Evolutionary conservation across 2,329 filamentous ascomycete species (phyloP).

Genomic region (Rugonectria rugulosa): DNA sequence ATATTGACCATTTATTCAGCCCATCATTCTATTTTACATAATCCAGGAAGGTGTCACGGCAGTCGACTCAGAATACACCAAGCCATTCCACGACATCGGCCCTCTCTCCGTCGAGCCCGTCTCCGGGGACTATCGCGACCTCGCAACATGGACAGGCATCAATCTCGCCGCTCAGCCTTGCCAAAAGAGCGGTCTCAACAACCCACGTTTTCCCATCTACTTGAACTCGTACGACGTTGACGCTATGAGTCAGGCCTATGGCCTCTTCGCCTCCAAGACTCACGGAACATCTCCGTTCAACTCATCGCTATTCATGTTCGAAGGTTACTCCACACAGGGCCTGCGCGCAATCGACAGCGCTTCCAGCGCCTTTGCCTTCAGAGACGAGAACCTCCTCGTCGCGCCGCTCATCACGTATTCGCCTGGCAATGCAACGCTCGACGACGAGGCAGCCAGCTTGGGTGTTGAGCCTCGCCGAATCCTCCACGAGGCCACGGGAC

Average conservation of each 20-base stretch:
- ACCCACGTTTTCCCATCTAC: constrained; percentile 38
- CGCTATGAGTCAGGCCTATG: constrained; percentile 27
- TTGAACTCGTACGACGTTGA: constrained; percentile 27
- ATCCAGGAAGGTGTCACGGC: constrained; percentile 52
- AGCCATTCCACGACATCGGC: constrained; percentile 53
- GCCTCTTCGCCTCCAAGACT: constrained; percentile 28
- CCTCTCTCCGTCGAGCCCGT: constrained; percentile 45
- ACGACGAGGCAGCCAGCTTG: constrained; percentile 28
- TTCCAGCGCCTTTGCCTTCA: constrained; percentile 33
- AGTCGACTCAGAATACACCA: constrained; percentile 50
- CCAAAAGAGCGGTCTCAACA: constrained; percentile 34
- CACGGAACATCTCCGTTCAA: constrained; percentile 24
- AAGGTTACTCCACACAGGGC: constrained; percentile 59
- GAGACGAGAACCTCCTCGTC: constrained; percentile 31
- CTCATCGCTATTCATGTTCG: constrained; percentile 59
- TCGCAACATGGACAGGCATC: constrained; percentile 34
- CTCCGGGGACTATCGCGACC: constrained; percentile 32
- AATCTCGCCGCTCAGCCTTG: constrained; percentile 26
- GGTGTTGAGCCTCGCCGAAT: constrained; percentile 28
- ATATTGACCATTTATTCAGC: constrained; percentile 33
- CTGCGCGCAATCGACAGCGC: constrained; percentile 23
- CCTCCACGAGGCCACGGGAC: constrained; percentile 22
- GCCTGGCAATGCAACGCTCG: constrained; percentile 18
- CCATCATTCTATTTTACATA: constrained; percentile 52
- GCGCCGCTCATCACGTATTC: constrained; percentile 34